Conservation (phyloP, 2,329 filamentous ascomycete genomes). For the Paecilomyces formosus region DNA sequence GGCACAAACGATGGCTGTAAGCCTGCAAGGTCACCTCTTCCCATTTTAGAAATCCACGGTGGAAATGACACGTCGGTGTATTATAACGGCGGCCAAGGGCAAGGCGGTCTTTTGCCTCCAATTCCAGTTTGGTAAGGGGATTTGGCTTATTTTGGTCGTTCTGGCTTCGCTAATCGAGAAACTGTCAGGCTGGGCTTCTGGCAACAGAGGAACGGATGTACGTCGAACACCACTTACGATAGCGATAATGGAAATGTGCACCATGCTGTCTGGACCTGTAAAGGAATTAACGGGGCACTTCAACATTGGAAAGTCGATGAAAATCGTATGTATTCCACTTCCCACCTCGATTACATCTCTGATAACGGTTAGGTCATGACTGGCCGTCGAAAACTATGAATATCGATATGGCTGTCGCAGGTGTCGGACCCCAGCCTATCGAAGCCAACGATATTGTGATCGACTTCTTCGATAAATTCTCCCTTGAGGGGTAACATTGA, state of each 20-base stretch:
- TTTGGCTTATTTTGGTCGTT: not conserved
- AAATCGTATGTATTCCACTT: conserved; percentile 28
- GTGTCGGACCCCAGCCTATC: conserved; percentile 35
- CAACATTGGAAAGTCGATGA: conserved; percentile 41
- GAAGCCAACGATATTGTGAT: conserved; percentile 39
- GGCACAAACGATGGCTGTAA: conserved; percentile 18
- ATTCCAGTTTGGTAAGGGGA: conserved; percentile 37
- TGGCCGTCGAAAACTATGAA: conserved; percentile 43
- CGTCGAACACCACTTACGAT: conserved; percentile 22
- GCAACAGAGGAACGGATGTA: conserved; percentile 35
- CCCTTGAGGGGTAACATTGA: not conserved
- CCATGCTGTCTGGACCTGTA: conserved; percentile 37
- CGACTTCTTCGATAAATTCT: conserved; percentile 37
- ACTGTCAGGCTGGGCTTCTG: conserved; percentile 28
- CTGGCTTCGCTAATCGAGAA: conserved; percentile 2
- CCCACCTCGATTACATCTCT: not conserved
- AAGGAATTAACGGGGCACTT: conserved; percentile 24
- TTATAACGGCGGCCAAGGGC: conserved; percentile 38
- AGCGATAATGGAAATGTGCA: conserved; percentile 35
- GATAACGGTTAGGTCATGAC: conserved; percentile 26
- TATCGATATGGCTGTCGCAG: conserved; percentile 36
- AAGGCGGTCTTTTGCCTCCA: conserved; percentile 37
- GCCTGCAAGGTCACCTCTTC: conserved; percentile 30
- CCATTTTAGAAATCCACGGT: conserved; percentile 47
- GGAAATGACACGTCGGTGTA: conserved; percentile 39